Evolutionary conservation across 2,329 filamentous ascomycete species (phyloP).

Genomic region (Aaosphaeria pasadenensis): DNA sequence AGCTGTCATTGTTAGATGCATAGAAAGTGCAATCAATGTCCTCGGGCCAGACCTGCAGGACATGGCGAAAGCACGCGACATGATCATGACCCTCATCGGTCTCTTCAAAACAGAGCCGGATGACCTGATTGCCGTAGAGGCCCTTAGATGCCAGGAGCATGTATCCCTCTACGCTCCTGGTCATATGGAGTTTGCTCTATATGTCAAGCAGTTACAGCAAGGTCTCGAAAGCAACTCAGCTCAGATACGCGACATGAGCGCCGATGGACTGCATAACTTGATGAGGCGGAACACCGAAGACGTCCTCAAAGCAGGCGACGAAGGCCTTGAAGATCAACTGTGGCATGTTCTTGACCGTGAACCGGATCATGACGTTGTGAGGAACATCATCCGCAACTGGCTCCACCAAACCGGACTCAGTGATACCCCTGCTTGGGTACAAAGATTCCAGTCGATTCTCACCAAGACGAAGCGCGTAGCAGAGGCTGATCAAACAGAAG

Average conservation of each 20-base stretch:
- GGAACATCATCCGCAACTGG: conserved; percentile 89
- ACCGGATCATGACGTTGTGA: conserved; percentile 75
- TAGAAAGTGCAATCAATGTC: conserved; percentile 96
- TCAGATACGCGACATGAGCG: conserved; percentile 72
- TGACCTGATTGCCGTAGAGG: conserved; percentile 68
- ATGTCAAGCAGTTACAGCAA: conserved; percentile 77
- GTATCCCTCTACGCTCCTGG: conserved; percentile 87
- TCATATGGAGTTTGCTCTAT: conserved; percentile 78
- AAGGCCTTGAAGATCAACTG: conserved; percentile 82
- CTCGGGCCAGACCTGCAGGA: conserved; percentile 94
- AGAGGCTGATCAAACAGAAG: conserved; percentile 51
- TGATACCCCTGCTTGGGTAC: conserved; percentile 82
- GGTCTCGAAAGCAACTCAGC: conserved; percentile 69
- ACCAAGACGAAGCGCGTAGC: conserved; percentile 77
- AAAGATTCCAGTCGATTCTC: conserved; percentile 81
- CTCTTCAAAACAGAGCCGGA: conserved; percentile 79
- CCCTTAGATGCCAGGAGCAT: conserved; percentile 82
- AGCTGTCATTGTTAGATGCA: conserved; percentile 78
- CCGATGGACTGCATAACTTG: conserved; percentile 86
- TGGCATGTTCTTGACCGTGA: conserved; percentile 83
- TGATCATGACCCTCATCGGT: conserved; percentile 81
- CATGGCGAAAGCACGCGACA: conserved; percentile 82
- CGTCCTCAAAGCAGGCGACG: conserved; percentile 71
- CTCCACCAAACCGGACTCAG: conserved; percentile 80
- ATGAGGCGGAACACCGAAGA: conserved; percentile 90